These are phyloP conservation scores for Synchytrium microbalum DNA, from an alignment of 371 early-diverging fungal species.

Conservation along the genomic window DNA sequence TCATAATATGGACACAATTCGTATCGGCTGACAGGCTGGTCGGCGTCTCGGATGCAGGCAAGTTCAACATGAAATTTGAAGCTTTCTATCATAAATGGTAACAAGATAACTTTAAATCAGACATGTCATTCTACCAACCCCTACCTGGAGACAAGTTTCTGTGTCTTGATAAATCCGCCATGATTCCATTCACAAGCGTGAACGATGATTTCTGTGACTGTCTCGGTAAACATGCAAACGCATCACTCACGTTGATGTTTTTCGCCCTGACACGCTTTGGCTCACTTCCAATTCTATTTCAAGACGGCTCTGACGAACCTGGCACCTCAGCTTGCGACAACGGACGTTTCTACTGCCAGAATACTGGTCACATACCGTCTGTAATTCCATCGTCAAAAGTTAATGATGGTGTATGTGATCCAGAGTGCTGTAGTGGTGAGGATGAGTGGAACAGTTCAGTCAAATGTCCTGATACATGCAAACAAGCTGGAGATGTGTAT, in stretches of 20 bases:
- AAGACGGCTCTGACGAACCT: constrained; percentile 95
- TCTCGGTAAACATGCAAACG: constrained; percentile 7
- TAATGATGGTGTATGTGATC: constrained; percentile 91
- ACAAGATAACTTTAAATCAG: too few relatives aligned
- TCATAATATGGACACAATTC: too few relatives aligned
- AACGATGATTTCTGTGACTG: constrained; percentile 97
- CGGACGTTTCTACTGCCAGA: constrained; percentile 70
- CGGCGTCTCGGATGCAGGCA: background rate
- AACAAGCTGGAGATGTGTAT: constrained; percentile 15
- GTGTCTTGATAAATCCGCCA: background rate
- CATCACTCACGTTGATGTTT: background rate
- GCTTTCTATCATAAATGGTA: too few relatives aligned
- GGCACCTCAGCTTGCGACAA: constrained; percentile 89
- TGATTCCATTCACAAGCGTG: constrained; percentile 38
- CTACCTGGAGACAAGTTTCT: background rate
- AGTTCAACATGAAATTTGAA: too few relatives aligned
- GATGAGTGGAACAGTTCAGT: constrained; percentile 64
- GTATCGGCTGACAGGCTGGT: background rate
- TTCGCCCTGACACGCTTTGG: background rate
- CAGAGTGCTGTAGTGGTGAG: constrained; percentile 89
- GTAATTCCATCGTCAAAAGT: constrained; percentile 64
- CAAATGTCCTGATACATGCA: constrained; percentile 67
- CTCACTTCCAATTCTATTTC: background rate
- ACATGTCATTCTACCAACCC: background rate
- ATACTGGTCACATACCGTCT: constrained; percentile 64